Base-by-base conservation (phyloP, 2,329 filamentous ascomycete species). In the Tolypocladium tundrense region DNA sequence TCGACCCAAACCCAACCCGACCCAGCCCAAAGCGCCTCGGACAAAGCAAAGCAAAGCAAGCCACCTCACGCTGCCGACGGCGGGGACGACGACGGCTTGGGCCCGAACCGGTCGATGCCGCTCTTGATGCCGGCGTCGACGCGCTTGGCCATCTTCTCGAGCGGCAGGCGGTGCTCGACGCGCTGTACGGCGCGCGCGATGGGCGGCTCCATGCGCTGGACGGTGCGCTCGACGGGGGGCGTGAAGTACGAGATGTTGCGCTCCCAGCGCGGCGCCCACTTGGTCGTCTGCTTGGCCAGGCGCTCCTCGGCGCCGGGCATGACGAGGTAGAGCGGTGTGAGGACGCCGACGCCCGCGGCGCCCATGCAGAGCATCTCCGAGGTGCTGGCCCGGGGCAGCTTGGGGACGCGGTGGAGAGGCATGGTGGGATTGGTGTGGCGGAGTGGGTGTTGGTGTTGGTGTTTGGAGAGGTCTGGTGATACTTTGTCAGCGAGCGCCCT, bases 251-350 rank as follows among this genome's bases (percentile, higher is more conserved):
- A 77, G 66, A 84, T 77, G 69, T 82, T 83, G 56, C 76, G 74
- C 70, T 84, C 81, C 82, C 82, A 85, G 58, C 79, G 77, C 21
- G 81, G 80, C 4, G 81, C 82, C 82, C 82, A 84, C 64, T 79
- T 77, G 59, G 74, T 72, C 4, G 82, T 84, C 68, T 83, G 80
- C 31, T 71, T 70, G 57, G 79, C 76, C 41, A 84, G 67, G 50
- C 76, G 76, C 68, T 83, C 79, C 62, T 82, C 77, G 59, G 79
- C 79, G 41, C 80, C 79, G 33, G 81, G 82, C 58, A 82, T 73
- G 65, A 83, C 73, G 65, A 84, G 74, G 72, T 82, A 83, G 65
- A 85, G 75, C 35, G 82, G 82, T 1, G 80, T 77, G 57, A 85
- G 76, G 63, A 75, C 79, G 53, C 71, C 75, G 59, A 82, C 72